Conservation (phyloP, 108 stramenopile species). For the Parmales sp. region DNA sequence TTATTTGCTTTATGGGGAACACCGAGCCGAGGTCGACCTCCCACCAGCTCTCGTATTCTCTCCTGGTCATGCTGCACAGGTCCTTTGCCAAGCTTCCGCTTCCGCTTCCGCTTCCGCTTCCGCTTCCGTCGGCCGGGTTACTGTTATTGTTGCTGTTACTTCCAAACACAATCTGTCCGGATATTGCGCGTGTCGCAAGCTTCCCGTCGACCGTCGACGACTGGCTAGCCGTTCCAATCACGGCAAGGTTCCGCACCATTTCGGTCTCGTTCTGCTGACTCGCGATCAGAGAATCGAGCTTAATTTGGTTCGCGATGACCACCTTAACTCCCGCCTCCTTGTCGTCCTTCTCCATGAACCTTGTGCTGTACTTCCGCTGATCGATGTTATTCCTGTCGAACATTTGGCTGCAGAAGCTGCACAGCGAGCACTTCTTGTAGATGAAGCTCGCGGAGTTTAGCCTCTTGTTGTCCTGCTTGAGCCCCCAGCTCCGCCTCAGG, state of each 20-base stretch:
- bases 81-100: not conserved
- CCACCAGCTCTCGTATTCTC: slow-evolving; percentile 35
- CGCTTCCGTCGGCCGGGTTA: too few species aligned
- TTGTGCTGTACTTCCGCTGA: not conserved
- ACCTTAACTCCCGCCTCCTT: not conserved
- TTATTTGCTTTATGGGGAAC: slow-evolving; percentile 22
- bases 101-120: too few species aligned
- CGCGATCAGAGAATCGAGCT: not conserved
- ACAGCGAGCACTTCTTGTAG: slow-evolving; percentile 25
- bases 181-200: slow-evolving; percentile 16
- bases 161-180: not conserved
- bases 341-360: slow-evolving; percentile 19
- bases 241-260: slow-evolving; percentile 3
- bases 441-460: slow-evolving; percentile 22
- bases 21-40: slow-evolving; percentile 27
- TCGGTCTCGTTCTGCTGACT: slow-evolving; percentile 14
- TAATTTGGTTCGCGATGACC: not conserved
- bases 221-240: slow-evolving; percentile 15
- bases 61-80: slow-evolving; percentile 20
- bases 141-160: too few species aligned
- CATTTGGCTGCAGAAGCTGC: slow-evolving; percentile 27
- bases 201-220: slow-evolving; percentile 26
- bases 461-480: not conserved
- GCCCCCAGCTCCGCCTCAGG: not conserved
- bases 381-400: slow-evolving; percentile 4